These are phyloP conservation scores for Magnaporthiopsis rhizophila DNA, from an alignment of 2,329 filamentous ascomycete genomes.

Conservation along the genomic window DNA sequence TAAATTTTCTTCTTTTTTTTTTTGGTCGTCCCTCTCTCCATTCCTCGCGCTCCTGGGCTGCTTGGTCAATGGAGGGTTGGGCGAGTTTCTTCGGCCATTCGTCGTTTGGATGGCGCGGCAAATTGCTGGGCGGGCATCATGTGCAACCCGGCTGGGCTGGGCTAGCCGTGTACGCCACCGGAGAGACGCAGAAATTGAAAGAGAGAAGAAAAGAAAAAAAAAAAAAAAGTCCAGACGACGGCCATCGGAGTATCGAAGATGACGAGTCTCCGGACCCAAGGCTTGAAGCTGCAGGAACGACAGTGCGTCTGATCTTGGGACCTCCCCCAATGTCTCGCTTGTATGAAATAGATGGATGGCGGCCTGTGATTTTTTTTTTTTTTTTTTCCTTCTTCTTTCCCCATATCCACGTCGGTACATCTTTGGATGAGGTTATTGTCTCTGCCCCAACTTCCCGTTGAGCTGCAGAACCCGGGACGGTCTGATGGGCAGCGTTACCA, in stretches of 20 bases:
- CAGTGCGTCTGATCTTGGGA: not conserved
- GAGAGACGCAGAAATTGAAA: not conserved
- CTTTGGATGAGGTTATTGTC: not conserved
- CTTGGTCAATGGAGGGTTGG: not conserved
- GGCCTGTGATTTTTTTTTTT: not conserved
- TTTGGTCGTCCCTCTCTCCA: too few species aligned
- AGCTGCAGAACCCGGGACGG: not conserved
- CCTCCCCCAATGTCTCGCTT: not conserved
- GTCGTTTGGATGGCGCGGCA: not conserved
- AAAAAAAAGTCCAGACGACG: not conserved
- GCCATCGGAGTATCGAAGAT: not conserved
- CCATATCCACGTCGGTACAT: not conserved
- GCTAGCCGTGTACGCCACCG: not conserved
- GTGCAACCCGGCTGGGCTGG: not conserved
- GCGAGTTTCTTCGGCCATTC: not conserved
- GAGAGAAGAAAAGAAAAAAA: not conserved
- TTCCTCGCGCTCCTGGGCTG: too few species aligned
- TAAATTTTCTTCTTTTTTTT: not conserved
- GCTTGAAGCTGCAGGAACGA: not conserved
- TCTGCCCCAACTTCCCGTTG: not conserved
- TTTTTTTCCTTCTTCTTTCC: not conserved
- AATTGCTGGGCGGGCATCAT: not conserved
- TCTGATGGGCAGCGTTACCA: not conserved
- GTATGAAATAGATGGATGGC: not conserved
- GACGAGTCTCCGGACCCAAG: not conserved